These are phyloP conservation scores for Fusarium papillatum DNA, from an alignment of 2,329 filamentous ascomycete genomes.

Conservation along the genomic window DNA sequence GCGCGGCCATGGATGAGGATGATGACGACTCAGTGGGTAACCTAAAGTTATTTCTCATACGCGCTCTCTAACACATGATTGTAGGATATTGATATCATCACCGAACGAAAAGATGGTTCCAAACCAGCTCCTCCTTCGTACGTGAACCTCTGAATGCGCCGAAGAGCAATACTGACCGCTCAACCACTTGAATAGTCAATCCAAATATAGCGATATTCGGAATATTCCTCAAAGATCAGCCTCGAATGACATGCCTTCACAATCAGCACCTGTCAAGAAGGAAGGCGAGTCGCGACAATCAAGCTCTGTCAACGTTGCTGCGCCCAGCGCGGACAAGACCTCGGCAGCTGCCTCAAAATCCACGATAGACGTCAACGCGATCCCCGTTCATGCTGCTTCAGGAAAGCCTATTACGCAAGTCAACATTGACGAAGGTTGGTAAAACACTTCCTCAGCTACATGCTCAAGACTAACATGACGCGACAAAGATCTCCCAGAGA, in stretches of 20 bases:
- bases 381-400: constrained; percentile 82
- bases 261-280: constrained; percentile 61
- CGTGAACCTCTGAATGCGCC: constrained; percentile 44
- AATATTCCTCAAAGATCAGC: constrained; percentile 74
- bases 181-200: constrained; percentile 57
- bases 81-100: constrained; percentile 78
- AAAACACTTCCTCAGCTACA: no score
- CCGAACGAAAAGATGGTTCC: constrained; percentile 74
- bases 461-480: constrained; percentile 12
- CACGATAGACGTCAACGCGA: constrained; percentile 86
- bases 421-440: constrained; percentile 76
- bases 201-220: constrained; percentile 74
- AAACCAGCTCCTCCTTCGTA: constrained; percentile 72
- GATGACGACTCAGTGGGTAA: constrained; percentile 59
- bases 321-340: constrained; percentile 65
- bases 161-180: constrained; percentile 16
- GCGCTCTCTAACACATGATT: constrained; percentile 13
- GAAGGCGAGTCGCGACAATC: constrained; percentile 55
- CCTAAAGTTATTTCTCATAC: neutral
- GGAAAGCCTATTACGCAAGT: constrained; percentile 87
- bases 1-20: constrained; percentile 72
- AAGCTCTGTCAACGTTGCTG: constrained; percentile 47
- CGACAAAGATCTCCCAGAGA: constrained; percentile 74
- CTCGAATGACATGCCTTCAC: constrained; percentile 63
- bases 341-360: constrained; percentile 81